Percentiles rank a stretch among this genome's conserved stretches.
These are phyloP conservation scores for Ganoderma lucidum DNA, from an alignment of 1,284 basidiomycete species.

Conservation along the genomic window DNA sequence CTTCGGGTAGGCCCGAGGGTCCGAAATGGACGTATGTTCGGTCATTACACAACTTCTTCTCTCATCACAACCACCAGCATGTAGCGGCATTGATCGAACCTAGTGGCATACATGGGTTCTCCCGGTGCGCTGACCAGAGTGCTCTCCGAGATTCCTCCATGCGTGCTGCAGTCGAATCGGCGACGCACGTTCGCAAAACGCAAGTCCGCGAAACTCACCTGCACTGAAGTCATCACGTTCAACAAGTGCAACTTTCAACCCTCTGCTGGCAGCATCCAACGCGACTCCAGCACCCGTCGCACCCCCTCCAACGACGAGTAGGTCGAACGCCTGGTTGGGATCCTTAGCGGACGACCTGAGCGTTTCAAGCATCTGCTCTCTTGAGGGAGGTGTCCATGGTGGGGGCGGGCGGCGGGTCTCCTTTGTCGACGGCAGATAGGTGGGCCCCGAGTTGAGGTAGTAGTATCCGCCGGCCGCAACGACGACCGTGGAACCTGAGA, in stretches of 20 bases:
- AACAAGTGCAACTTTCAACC: slow-evolving; percentile 92
- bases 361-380: slow-evolving; percentile 67
- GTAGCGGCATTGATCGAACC: neutral
- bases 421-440: slow-evolving; percentile 67
- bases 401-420: slow-evolving; percentile 72
- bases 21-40: neutral
- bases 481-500: slow-evolving; percentile 58
- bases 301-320: slow-evolving; percentile 92
- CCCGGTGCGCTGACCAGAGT: neutral
- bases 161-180: neutral
- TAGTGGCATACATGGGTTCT: neutral
- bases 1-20: neutral
- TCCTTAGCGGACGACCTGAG: slow-evolving; percentile 55
- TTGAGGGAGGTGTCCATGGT: slow-evolving; percentile 78
- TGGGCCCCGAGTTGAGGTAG: slow-evolving; percentile 75
- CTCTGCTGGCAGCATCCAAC: slow-evolving; percentile 92
- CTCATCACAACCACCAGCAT: neutral
- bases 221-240: slow-evolving; percentile 94
- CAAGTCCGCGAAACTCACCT: slow-evolving; percentile 55
- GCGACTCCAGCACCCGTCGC: slow-evolving; percentile 96
- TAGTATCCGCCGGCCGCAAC: slow-evolving; percentile 68
- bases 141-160: slow-evolving; percentile 19
- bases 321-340: slow-evolving; percentile 68
- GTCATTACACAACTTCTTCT: neutral
- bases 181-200: slow-evolving; percentile 26